These are phyloP conservation scores for Alloteropsis angusta DNA, from an alignment of 202 grass and related monocot genomes.

Conservation along the genomic window DNA sequence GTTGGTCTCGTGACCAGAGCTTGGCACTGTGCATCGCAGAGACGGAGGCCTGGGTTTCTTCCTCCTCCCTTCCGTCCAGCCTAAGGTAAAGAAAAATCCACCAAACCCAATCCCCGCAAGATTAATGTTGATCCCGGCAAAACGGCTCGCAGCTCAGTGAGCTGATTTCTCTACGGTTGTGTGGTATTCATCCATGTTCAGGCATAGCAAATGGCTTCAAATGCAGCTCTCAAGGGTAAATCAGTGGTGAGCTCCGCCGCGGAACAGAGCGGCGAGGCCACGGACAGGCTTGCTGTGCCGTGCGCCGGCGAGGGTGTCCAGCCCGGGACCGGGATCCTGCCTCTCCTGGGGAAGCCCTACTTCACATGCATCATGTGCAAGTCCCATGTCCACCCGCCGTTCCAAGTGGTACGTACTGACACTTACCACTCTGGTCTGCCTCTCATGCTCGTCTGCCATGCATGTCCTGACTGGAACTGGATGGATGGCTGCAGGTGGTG, in stretches of 20 bases:
- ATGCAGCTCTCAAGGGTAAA: not conserved
- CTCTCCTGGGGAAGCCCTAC: conserved; percentile 35
- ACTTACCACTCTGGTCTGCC: no score
- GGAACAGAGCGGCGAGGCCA: not conserved
- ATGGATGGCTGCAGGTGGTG: conserved; percentile 18
- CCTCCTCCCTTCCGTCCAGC: not conserved
- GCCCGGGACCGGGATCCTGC: not conserved
- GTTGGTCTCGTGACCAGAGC: no score
- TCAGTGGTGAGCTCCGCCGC: not conserved
- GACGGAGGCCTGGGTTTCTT: not conserved
- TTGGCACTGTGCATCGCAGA: not conserved
- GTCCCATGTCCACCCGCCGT: conserved; percentile 1
- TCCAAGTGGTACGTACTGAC: conserved; percentile 32
- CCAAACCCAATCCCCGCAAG: not conserved
- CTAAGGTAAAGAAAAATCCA: not conserved
- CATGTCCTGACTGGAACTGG: no score
- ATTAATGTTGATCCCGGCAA: no score
- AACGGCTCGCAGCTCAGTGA: no score
- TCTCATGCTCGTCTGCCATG: not conserved
- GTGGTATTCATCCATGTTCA: no score
- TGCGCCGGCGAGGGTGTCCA: not conserved
- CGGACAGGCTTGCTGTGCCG: not conserved
- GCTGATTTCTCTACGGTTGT: no score
- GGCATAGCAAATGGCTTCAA: not conserved
- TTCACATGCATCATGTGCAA: conserved; percentile 34